Percentiles rank a stretch among this genome's conserved stretches.
Conservation (phyloP, 129 eudicot species). For the Artemisia annua region DNA sequence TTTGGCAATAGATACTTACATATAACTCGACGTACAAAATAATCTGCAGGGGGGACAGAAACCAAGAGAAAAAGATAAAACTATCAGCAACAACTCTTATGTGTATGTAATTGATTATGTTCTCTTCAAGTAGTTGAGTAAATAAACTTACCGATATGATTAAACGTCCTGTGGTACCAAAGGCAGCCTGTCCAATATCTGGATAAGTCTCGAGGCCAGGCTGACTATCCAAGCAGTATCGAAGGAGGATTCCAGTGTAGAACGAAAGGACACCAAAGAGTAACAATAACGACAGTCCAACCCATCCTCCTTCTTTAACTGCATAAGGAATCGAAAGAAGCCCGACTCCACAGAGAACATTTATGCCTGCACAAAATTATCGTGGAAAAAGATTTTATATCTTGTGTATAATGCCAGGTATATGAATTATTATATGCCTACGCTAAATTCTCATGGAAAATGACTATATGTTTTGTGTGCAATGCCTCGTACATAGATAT, state of each 20-base stretch:
- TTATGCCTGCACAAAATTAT: slow-evolving; percentile 56
- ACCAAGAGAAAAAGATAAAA: slow-evolving; percentile 19
- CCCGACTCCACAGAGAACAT: slow-evolving; percentile 95
- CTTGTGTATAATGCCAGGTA: neutral
- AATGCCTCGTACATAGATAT: neutral
- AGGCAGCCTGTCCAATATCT: slow-evolving; percentile 95
- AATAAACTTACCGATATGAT: slow-evolving; percentile 63
- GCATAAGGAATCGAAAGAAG: slow-evolving; percentile 89
- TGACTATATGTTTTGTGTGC: neutral
- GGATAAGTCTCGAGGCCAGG: slow-evolving; percentile 97
- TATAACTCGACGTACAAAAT: slow-evolving; percentile 82
- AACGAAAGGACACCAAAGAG: slow-evolving; percentile 63
- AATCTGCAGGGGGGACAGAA: slow-evolving; percentile 60
- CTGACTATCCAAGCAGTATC: slow-evolving; percentile 80
- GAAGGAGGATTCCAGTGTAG: slow-evolving; percentile 89
- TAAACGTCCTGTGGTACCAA: slow-evolving; percentile 72
- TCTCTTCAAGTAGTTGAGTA: neutral
- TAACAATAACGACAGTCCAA: slow-evolving; percentile 54
- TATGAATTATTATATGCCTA: slow-evolving; percentile 43
- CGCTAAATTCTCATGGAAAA: slow-evolving; percentile 14
- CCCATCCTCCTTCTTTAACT: slow-evolving; percentile 92
- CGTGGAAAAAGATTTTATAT: neutral
- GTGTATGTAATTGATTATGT: neutral
- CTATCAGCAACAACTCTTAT: slow-evolving; percentile 23
- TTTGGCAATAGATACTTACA: slow-evolving; percentile 57